These are phyloP conservation scores for Tuber umbilicatum DNA, from an alignment of 495 filamentous ascomycete species.

Conservation along the genomic window DNA sequence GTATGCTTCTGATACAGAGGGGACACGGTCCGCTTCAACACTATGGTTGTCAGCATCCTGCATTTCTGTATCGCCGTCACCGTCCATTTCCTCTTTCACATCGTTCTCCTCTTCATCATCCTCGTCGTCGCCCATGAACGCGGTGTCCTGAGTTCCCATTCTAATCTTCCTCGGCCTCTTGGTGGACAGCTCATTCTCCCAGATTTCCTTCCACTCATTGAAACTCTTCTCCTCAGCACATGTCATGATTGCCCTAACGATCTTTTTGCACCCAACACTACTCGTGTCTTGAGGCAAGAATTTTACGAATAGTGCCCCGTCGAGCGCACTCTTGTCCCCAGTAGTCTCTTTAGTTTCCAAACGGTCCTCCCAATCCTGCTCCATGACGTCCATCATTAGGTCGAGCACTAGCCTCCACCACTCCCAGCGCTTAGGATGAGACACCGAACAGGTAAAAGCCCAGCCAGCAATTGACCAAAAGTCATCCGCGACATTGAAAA, in stretches of 20 bases:
- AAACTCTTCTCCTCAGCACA: conserved; percentile 49
- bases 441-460: conserved; percentile 83
- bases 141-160: conserved; percentile 45
- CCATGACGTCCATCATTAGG: conserved; percentile 68
- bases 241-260: conserved; percentile 61
- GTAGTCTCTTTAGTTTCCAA: conserved; percentile 46
- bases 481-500: conserved; percentile 69
- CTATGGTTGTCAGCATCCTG: conserved; percentile 45
- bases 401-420: conserved; percentile 77
- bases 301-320: conserved; percentile 49
- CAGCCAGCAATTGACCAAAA: conserved; percentile 89
- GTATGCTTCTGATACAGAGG: conserved; percentile 31
- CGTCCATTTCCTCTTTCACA: conserved; percentile 41
- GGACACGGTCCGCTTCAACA: conserved; percentile 32
- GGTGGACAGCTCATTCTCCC: conserved; percentile 58
- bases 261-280: conserved; percentile 48
- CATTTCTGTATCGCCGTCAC: conserved; percentile 33
- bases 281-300: conserved; percentile 48
- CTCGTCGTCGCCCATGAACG: conserved; percentile 43
- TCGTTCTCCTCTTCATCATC: conserved; percentile 47
- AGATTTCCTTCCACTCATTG: conserved; percentile 57
- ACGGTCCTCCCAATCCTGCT: conserved; percentile 67
- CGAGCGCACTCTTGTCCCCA: conserved; percentile 42
- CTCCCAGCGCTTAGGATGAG: conserved; percentile 64
- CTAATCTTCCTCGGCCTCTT: conserved; percentile 52